Base-by-base conservation (phyloP, 225 moss, liverwort and hornwort species). In the Physcomitrium patens region DNA sequence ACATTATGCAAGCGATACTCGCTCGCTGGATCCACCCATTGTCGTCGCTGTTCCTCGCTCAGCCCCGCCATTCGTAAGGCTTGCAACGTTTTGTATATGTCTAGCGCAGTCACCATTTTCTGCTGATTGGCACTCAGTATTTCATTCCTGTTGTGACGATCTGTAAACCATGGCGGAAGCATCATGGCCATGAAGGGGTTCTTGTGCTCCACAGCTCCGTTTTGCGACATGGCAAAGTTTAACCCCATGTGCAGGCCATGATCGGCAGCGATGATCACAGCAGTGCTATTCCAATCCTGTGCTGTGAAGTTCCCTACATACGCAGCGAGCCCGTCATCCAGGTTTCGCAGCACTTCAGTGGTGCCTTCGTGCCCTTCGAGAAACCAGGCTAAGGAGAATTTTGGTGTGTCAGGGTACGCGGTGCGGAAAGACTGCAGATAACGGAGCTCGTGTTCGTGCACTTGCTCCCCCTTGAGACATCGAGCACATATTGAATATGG, bases 211-310 rank as follows among this genome's bases (percentile, higher is more conserved):
- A 87, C 87, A 0, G 79, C 87, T 43, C 84, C 84, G 66, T 82
- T 87, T 41, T 80, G 84, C 2, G 82, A 48, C 3, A 87, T 15
- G 20, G 79, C 87, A 52, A 87, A 87, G 75, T 87, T 85, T 19
- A 87, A 68, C 4, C 87, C 87, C 87, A 87, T 87, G 75, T 87
- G 87, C 44, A 87, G 46, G 52, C 87, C 87, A 46, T 87, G 87
- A 37, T 87, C 87, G 2, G 87, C 82, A 0, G 84, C 84, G 13
- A 87, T 80, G 50, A 87, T 63, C 31, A 87, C 15, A 10, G 82
- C 87, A n/a, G 87, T 85, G 46, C 62, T 62, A 65, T 87, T 87
- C 87, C 87, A 87, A 7, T 82, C 79, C 43, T 61, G 69, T 0
- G 64, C 63, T 5, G 43, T 26, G 18, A 82, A 44, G 0, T 72